Base-by-base conservation (phyloP, 352 stramenopile genomes). In the Pythium sukuiense region DNA sequence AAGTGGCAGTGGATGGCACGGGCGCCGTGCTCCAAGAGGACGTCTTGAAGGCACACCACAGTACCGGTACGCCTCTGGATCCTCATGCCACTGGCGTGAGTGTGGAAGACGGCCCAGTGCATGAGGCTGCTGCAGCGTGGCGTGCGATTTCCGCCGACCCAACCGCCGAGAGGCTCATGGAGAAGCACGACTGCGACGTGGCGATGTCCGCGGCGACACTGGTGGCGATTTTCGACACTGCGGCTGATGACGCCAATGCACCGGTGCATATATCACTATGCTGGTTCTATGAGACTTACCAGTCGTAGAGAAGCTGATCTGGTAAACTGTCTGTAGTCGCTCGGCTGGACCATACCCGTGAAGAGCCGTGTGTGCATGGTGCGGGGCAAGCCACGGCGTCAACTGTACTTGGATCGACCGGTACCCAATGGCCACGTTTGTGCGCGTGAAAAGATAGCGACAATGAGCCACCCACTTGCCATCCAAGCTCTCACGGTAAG, bases 121-220 rank as follows among this genome's bases (percentile, higher is more conserved):
- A 37, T 7, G 11, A 48, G 4, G n/a, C n/a, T 9, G 30, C 26
- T 32, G 16, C 18, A 12, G 16, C 20, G 3, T 73, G 67, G 67
- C 43, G 43, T 20, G 62, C 72, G 20, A 88, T 93, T 48, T 95
- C 87, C 1, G 70, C 76, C 0, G 87, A 95, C 55, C 18, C 65
- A 3, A 72, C 76, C 2, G 84, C 85, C 0, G 74, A 83, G 30
- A 53, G 76, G 13, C 72, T 95, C 26, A 90, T 94, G 81, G 71
- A 85, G 27, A 60, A 79, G 54, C 77, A 87, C 49, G 68, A 88
- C 16, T 95, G 87, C 33, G 80, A 93, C n/a, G 43, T 93, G 0
- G 83, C 81, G 1, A 76, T 95, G 26, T 83, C 85, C 0, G 85
- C 83, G 2, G 89, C 82, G 1, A 90, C 87, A 6, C 66, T 95